phyloP scores from a whole-genome alignment of 495 filamentous ascomycete species.

The Elasticomyces elasticus region DNA sequence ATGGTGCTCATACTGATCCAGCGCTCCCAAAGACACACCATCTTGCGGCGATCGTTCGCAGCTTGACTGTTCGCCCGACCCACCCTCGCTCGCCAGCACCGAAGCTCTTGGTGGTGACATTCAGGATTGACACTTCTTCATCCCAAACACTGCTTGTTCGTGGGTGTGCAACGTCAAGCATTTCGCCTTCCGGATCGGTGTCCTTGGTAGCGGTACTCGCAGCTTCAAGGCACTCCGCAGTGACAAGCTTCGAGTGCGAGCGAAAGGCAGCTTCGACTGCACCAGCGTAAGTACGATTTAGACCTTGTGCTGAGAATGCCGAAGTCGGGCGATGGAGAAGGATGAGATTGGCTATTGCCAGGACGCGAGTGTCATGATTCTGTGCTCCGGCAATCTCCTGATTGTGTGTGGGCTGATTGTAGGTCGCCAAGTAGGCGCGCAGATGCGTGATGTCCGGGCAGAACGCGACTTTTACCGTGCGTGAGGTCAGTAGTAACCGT shows the following conservation, averaged over 20 bases:
- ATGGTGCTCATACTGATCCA: neutral
- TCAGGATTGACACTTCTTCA: constrained; percentile 33
- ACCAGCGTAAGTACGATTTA: constrained; percentile 57
- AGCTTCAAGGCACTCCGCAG: constrained; percentile 23
- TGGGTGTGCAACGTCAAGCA: neutral
- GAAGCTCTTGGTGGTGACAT: constrained; percentile 32
- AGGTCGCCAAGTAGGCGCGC: constrained; percentile 60
- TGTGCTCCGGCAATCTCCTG: neutral
- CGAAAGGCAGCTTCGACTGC: constrained; percentile 53
- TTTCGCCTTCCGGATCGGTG: neutral
- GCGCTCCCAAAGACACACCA: constrained; percentile 58
- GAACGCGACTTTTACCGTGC: constrained; percentile 58
- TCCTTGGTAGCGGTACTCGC: neutral
- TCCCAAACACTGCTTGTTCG: constrained; percentile 28
- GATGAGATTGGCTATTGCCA: constrained; percentile 59
- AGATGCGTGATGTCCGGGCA: constrained; percentile 65
- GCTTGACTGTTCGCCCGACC: constrained; percentile 57
- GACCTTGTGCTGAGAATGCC: constrained; percentile 76
- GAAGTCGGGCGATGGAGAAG: constrained; percentile 59
- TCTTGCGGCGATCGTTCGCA: constrained; percentile 52
- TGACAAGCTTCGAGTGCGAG: constrained; percentile 16
- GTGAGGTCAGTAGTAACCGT: constrained; percentile 56
- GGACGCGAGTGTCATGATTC: constrained; percentile 20
- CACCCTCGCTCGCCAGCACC: constrained; percentile 46
- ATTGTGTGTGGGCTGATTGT: constrained; percentile 22